Conservation (phyloP, 2,329 filamentous ascomycete species). For the Anthostomella pinea region DNA sequence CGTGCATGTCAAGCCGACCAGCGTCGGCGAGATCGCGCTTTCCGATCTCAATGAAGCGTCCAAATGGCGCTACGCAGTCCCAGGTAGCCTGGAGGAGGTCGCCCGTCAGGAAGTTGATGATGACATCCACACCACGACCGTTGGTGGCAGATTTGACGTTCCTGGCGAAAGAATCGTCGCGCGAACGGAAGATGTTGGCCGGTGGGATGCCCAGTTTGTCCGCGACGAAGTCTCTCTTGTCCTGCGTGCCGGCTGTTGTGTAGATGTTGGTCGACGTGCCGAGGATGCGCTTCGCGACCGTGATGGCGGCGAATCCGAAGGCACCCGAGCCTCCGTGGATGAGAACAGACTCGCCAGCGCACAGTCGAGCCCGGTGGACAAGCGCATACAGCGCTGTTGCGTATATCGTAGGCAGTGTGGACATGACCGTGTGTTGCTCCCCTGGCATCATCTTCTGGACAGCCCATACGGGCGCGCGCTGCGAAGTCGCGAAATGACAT, state of each 20-base stretch:
- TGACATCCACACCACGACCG: constrained; percentile 14
- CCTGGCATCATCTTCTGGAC: constrained; percentile 16
- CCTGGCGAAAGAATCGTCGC: constrained; percentile 28
- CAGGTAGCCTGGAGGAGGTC: constrained; percentile 22
- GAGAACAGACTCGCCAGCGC: constrained; percentile 29
- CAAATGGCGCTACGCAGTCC: constrained; percentile 35
- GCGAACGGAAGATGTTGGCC: constrained; percentile 32
- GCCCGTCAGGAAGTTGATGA: constrained; percentile 11
- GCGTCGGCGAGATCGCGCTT: constrained; percentile 35
- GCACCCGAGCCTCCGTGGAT: constrained; percentile 36
- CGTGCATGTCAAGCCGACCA: constrained; percentile 34
- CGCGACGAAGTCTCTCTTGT: constrained; percentile 23
- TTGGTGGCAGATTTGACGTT: constrained; percentile 19
- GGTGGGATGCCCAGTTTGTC: constrained; percentile 23
- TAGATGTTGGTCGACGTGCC: too few relatives aligned
- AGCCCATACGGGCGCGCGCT: constrained; percentile 25
- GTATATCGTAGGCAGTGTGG: constrained; percentile 26
- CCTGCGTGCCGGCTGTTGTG: constrained; percentile 23
- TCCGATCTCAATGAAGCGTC: constrained; percentile 39
- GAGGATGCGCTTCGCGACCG: constrained; percentile 27
- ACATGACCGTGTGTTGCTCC: constrained; percentile 20
- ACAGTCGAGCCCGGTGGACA: constrained; percentile 25
- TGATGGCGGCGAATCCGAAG: constrained; percentile 36
- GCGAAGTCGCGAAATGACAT: constrained; percentile 22
- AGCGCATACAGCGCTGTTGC: constrained; percentile 33